Base-by-base conservation (phyloP, 164 flowering plant species). In the Magnolia sinica region DNA sequence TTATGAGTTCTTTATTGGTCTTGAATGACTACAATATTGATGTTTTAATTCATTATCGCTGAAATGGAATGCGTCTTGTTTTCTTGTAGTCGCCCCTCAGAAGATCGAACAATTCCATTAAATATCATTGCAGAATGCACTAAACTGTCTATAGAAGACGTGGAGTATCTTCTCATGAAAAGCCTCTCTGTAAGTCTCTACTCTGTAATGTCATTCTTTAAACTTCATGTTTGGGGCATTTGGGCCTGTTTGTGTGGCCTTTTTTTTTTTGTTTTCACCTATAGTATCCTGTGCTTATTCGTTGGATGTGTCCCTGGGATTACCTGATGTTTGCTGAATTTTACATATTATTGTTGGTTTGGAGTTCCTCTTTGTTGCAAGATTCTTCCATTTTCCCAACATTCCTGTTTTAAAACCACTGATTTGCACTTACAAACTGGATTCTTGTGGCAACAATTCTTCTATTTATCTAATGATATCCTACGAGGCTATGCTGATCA, bases 141-240 rank as follows among this genome's bases (percentile, higher is more conserved):
- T 50, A 92, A 87, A 77, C 97, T 96, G 75, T 85, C 97, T 6
- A 74, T 91, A 9, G 97, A 90, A 84, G 97, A 92, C 75, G 99
- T 92, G 74, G 97, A 96, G 81, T 87, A 89, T 85, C 99, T 96
- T 80, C 93, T 96, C 68, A 92, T 96, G 97, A 96, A 94, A 89
- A 89, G 96, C 83, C 90, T 96, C 61, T 94, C 98, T 77, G 98
- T 96, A 85, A 91, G 98, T 87, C 13, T 13, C 10, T 50, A 58
- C 52, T 65, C 45, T 37, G 45, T 37, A 37, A 3, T 37, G 0
- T 23, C 2, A 55, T 68, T 31, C 31, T 29, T 13, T 16, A 27
- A 31, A 31, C 29, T 68, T 29, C 45, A 31, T 68, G 7, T 68
- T 29, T 18, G 49, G 50, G 0, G 29, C 8, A 19, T 31, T 37